Conservation (phyloP, 1,139 yeast genomes). For the Yamadazyma buinensis region DNA sequence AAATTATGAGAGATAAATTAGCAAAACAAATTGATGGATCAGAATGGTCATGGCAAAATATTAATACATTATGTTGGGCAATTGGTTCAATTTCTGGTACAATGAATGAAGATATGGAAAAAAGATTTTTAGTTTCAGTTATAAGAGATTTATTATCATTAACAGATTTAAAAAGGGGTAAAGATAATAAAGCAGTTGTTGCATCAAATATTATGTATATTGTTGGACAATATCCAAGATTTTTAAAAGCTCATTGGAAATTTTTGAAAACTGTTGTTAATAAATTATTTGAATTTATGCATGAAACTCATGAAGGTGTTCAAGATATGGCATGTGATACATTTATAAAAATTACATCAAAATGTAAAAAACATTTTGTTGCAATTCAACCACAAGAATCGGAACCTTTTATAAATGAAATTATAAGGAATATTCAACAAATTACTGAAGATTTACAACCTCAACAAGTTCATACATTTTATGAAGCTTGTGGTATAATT, state of each 20-base stretch:
- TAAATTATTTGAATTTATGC: slow-evolving; percentile 97
- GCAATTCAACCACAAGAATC: slow-evolving; percentile 79
- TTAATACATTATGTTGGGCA: slow-evolving; percentile 98
- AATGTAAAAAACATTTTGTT: slow-evolving; percentile 94
- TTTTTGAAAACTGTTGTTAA: slow-evolving; percentile 93
- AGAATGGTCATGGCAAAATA: slow-evolving; percentile 99
- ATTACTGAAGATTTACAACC: slow-evolving; percentile 94
- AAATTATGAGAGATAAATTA: slow-evolving; percentile 87
- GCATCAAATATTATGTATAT: slow-evolving; percentile 99
- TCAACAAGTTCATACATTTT: slow-evolving; percentile 96
- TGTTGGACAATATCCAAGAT: slow-evolving; percentile 98
- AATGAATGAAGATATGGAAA: slow-evolving; percentile 97
- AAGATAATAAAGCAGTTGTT: slow-evolving; percentile 97
- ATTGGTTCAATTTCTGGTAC: slow-evolving; percentile 98
- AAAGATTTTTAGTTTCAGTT: slow-evolving; percentile 86
- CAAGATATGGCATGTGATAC: slow-evolving; percentile 99
- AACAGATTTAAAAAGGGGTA: slow-evolving; percentile 95
- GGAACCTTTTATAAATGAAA: slow-evolving; percentile 92
- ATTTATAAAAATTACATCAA: slow-evolving; percentile 88
- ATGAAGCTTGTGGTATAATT: slow-evolving; percentile 95
- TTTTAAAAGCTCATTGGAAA: slow-evolving; percentile 96
- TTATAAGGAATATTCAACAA: slow-evolving; percentile 73
- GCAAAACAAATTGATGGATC: slow-evolving; percentile 91
- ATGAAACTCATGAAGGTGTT: slow-evolving; percentile 98
- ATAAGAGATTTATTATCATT: slow-evolving; percentile 86